Base-by-base conservation (phyloP, 352 stramenopile species). In the Globisporangium ultimum region DNA sequence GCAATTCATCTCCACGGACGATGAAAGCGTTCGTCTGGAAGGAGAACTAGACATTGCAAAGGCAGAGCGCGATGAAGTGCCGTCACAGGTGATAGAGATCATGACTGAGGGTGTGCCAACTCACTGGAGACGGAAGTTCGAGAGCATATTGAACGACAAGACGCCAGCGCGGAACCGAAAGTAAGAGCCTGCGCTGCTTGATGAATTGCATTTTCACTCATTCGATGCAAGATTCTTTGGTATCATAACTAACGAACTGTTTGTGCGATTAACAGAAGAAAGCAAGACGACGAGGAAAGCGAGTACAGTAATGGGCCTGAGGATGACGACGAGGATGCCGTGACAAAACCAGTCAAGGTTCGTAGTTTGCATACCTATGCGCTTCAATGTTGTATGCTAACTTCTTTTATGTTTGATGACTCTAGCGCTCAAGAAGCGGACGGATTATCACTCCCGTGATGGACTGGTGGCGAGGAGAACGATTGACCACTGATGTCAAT, bases 81-180 rank as follows among this genome's bases (percentile, higher is more conserved):
- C 82, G 32, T 43, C 60, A 0, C 51, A 58, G 4, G 70, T 78
- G 41, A 68, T 84, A 55, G 74, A 85, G 45, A 45, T 88, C 17
- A 63, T 91, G 61, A 41, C 70, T 6, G 71, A 81, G 1, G 82
- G 82, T 1, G 68, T 91, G n/a, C 82, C 82, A 17, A 53, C 67
- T 13, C 72, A 74, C 21, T 90, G 76, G 63, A 61, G 66, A 18
- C 55, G 53, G 2, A 38, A 61, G 15, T 48, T 77, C n/a, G 48
- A 74, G 34, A 17, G 17, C 11, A 14, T 53, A 15, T 3, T 61
- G 24, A 13, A 22, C 20, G 21, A 15, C 14, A 50, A 48, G 52
- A 62, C 43, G 40, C 46, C 46, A 22, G 20, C 20, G n/a, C 41
- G 24, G 53, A 41, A 42, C 50, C 24, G 20, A 36, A 34, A 32